These are phyloP conservation scores for Neurospora discreta DNA, from an alignment of 495 filamentous ascomycete species.

Conservation along the genomic window DNA sequence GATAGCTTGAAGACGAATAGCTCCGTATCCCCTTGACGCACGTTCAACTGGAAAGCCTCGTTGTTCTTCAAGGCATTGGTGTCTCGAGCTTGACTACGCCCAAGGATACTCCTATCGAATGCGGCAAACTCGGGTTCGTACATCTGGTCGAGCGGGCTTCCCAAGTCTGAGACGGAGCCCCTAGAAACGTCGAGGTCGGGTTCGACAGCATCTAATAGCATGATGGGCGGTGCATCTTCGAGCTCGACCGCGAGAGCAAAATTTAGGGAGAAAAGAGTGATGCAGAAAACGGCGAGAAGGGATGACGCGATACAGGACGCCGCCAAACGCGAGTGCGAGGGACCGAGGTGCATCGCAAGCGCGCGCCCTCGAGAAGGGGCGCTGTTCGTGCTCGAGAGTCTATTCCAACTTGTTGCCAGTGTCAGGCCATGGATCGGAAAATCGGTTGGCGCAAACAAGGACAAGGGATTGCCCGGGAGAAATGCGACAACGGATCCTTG, in stretches of 20 bases:
- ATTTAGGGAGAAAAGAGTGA: slow-evolving; percentile 41
- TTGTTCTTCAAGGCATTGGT: slow-evolving; percentile 50
- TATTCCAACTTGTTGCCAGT: neutral
- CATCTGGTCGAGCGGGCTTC: slow-evolving; percentile 15
- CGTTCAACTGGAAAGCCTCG: slow-evolving; percentile 38
- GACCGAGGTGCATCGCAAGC: slow-evolving; percentile 48
- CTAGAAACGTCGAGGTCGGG: slow-evolving; percentile 16
- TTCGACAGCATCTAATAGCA: slow-evolving; percentile 33
- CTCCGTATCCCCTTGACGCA: slow-evolving; percentile 43
- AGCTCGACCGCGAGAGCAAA: slow-evolving; percentile 51
- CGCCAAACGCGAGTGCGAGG: slow-evolving; percentile 57
- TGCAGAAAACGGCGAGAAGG: slow-evolving; percentile 43
- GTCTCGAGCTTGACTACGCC: slow-evolving; percentile 40
- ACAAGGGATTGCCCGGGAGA: neutral
- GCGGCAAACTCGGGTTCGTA: slow-evolving; percentile 51
- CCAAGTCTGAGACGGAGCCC: slow-evolving; percentile 6
- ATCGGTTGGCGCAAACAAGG: neutral
- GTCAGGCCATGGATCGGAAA: neutral
- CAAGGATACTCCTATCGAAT: slow-evolving; percentile 51
- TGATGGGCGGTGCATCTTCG: slow-evolving; percentile 28
- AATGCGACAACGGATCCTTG: neutral
- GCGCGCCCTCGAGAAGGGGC: slow-evolving; percentile 27
- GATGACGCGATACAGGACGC: slow-evolving; percentile 49
- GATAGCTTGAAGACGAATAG: slow-evolving; percentile 23
- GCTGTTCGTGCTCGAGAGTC: slow-evolving; percentile 2